A percentile compares a stretch with the other conserved stretches of the same genome.
phyloP scores from a whole-genome alignment of 441 rosid species.

The Gossypium davidsonii region DNA sequence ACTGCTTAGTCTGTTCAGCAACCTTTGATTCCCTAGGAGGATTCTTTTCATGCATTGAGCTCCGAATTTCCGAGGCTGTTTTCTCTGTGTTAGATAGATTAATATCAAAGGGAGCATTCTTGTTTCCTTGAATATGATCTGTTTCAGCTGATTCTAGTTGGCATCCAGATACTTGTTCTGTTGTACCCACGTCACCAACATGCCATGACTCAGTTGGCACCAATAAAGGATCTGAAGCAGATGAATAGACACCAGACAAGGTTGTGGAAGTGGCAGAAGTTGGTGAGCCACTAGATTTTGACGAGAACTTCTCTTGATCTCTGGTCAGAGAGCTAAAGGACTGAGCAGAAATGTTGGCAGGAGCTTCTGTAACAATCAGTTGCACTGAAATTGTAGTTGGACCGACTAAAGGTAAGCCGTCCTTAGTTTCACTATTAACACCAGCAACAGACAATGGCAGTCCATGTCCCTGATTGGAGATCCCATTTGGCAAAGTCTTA shows the following conservation, averaged over 20 bases:
- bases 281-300: conserved; percentile 22
- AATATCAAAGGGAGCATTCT: conserved; percentile 10
- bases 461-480: conserved; percentile 18
- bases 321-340: conserved; percentile 26
- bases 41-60: conserved; percentile 9
- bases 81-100: conserved; percentile 19
- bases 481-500: conserved; percentile 35
- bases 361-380: conserved; percentile 13
- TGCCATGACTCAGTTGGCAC: conserved; percentile 21
- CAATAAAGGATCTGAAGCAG: conserved; percentile 38
- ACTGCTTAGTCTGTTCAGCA: conserved; percentile 23
- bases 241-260: conserved; percentile 30
- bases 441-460: conserved; percentile 16
- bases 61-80: not conserved
- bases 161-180: conserved; percentile 25
- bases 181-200: conserved; percentile 28
- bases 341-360: conserved; percentile 20
- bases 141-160: conserved; percentile 28
- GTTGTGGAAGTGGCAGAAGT: conserved; percentile 21
- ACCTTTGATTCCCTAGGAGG: conserved; percentile 22
- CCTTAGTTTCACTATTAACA: conserved; percentile 18
- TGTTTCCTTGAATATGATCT: conserved; percentile 26
- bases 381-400: conserved; percentile 5
- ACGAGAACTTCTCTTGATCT: conserved; percentile 25
- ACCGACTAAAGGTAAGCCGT: conserved; percentile 21